These are phyloP conservation scores for Spatholobus suberectus DNA, from an alignment of 306 rosid species.

Conservation along the genomic window DNA sequence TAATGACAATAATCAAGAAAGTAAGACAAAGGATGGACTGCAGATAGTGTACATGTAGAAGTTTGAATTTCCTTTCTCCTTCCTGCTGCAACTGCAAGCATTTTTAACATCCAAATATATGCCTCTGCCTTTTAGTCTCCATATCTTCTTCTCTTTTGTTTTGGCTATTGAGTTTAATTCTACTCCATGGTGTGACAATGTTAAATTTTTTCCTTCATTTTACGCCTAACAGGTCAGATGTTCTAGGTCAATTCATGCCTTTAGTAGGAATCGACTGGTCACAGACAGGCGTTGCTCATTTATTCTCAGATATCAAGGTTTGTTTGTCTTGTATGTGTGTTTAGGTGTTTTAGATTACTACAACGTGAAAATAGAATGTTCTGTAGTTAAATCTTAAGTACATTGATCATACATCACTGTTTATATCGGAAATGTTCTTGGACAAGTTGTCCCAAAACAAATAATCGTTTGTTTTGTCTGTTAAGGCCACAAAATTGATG, in stretches of 20 bases:
- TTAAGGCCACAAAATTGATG: conserved; percentile 30
- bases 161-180: neutral
- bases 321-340: conserved; percentile 28
- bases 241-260: conserved; percentile 99
- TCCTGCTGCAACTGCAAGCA: neutral
- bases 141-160: neutral
- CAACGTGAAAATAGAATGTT: neutral
- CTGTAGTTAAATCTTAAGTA: conserved; percentile 18
- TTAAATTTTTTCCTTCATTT: conserved; percentile 31
- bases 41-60: neutral
- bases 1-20: neutral
- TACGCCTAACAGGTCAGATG: conserved; percentile 74
- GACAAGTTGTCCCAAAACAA: conserved; percentile 11
- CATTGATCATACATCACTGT: conserved; percentile 5
- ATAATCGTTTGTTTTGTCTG: conserved; percentile 32
- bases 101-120: conserved; percentile 19
- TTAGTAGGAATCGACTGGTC: conserved; percentile 98
- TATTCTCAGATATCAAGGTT: conserved; percentile 96
- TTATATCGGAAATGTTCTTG: conserved; percentile 24
- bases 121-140: neutral
- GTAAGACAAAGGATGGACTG: neutral
- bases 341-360: conserved; percentile 31
- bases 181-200: conserved; percentile 1
- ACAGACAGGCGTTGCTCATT: conserved; percentile 93
- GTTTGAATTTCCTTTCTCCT: conserved; percentile 3